Evolutionary conservation across 2,329 filamentous ascomycete genomes (phyloP).

Genomic region (Fusarium chaquense): DNA sequence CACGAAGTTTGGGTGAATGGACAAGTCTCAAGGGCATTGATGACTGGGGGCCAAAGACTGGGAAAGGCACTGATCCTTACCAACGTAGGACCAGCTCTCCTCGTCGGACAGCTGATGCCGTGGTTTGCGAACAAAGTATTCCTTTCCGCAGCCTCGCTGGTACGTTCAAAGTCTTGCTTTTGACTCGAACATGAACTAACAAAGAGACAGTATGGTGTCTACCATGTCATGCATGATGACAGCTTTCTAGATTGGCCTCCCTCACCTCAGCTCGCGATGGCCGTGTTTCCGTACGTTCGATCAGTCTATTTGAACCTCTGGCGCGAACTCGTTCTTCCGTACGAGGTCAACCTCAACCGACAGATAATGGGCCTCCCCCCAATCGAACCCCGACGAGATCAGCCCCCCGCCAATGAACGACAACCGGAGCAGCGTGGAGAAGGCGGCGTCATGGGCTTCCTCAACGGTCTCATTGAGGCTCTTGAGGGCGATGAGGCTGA

Average conservation of each 20-base stretch:
- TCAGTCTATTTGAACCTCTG: constrained; percentile 62
- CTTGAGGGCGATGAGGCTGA: constrained; percentile 53
- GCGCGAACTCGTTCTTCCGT: constrained; percentile 58
- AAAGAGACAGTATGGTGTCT: constrained; percentile 59
- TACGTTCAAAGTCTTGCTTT: constrained; percentile 44
- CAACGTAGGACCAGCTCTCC: constrained; percentile 60
- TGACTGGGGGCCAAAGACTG: constrained; percentile 49
- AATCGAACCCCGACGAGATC: constrained; percentile 44
- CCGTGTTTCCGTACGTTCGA: constrained; percentile 61
- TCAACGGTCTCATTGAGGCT: constrained; percentile 54
- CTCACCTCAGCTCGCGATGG: constrained; percentile 63
- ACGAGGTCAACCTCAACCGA: constrained; percentile 63
- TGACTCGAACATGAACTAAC: constrained; percentile 1
- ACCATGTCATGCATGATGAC: constrained; percentile 59
- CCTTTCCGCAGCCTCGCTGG: constrained; percentile 57
- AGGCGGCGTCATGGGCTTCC: constrained; percentile 53
- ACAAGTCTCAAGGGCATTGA: constrained; percentile 37
- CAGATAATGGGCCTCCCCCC: constrained; percentile 58
- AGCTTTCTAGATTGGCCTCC: constrained; percentile 66
- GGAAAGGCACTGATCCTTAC: constrained; percentile 56
- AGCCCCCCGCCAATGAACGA: constrained; percentile 26
- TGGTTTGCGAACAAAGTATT: constrained; percentile 57
- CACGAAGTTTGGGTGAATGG: constrained; percentile 49
- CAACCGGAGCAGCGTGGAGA: constrained; percentile 41
- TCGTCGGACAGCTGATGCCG: constrained; percentile 60